Percentiles rank a stretch among this genome's conserved stretches.
These are phyloP conservation scores for Fonsecaea multimorphosa DNA, from an alignment of 2,329 filamentous ascomycete genomes.

Conservation along the genomic window DNA sequence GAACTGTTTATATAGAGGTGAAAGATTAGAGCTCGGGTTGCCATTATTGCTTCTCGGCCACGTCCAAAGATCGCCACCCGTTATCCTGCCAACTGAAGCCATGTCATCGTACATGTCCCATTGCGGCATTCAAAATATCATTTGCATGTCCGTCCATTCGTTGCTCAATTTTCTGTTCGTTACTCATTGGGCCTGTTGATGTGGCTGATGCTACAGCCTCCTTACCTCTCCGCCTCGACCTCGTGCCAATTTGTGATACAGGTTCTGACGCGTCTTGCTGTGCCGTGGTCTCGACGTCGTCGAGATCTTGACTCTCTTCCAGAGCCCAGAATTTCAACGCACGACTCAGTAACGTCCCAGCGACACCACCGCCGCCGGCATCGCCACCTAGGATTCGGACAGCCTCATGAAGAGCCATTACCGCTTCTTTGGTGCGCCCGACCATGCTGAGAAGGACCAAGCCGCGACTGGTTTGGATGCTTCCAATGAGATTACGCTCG, in stretches of 20 bases:
- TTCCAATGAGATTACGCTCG: conserved; percentile 54
- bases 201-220: conserved; percentile 13
- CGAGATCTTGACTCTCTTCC: conserved; percentile 44
- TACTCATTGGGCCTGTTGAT: conserved; percentile 15
- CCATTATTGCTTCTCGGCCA: neutral
- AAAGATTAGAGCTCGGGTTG: neutral
- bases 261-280: conserved; percentile 15
- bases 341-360: conserved; percentile 52
- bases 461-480: conserved; percentile 64
- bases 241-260: conserved; percentile 5
- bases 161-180: conserved; percentile 32
- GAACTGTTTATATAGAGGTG: neutral
- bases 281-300: conserved; percentile 21
- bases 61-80: neutral
- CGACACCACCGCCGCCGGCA: conserved; percentile 55
- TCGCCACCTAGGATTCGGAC: conserved; percentile 56
- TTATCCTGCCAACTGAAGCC: neutral
- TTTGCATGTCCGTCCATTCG: conserved; percentile 52
- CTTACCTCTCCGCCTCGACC: conserved; percentile 28
- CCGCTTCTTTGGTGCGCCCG: conserved; percentile 76
- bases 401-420: conserved; percentile 78
- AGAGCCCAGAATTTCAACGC: conserved; percentile 55
- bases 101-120: conserved; percentile 36
- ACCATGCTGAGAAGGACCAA: conserved; percentile 78
- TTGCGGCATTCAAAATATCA: conserved; percentile 48